Evolutionary conservation across 2,329 filamentous ascomycete species (phyloP).

Genomic region (Amauroascus niger): DNA sequence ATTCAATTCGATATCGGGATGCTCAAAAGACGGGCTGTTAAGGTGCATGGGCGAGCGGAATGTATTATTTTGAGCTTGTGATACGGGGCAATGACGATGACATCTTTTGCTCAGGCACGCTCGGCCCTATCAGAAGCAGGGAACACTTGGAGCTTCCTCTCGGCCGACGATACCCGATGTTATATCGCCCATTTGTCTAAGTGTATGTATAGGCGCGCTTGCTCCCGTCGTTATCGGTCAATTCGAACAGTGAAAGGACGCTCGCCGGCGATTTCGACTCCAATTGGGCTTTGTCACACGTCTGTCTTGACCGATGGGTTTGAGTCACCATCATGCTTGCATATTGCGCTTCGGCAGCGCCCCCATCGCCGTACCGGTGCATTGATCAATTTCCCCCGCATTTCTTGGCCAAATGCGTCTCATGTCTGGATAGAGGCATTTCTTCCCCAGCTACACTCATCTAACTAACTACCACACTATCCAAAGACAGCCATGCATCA

Average conservation of each 20-base stretch:
- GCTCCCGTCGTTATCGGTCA: background rate
- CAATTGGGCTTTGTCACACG: too few species aligned
- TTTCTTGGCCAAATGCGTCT: background rate
- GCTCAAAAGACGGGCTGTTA: background rate
- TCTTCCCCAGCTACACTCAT: background rate
- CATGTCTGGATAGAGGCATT: background rate
- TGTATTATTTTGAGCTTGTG: conserved; percentile 5
- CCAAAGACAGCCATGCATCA: too few species aligned
- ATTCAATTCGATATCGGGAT: background rate
- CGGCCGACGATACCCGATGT: conserved; percentile 7
- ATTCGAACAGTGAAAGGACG: too few species aligned
- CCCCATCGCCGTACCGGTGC: background rate
- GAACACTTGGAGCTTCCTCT: conserved; percentile 3
- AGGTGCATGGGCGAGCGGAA: conserved; percentile 2
- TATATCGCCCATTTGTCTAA: too few species aligned
- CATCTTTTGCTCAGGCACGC: background rate
- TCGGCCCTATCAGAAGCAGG: background rate
- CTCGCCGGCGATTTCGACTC: too few species aligned
- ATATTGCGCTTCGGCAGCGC: too few species aligned
- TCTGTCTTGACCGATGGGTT: too few species aligned
- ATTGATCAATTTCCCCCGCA: background rate
- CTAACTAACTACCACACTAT: too few species aligned
- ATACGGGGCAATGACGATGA: conserved; percentile 2
- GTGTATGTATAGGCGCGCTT: background rate
- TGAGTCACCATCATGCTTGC: too few species aligned